Base-by-base conservation (phyloP, 2,329 filamentous ascomycete genomes). In the Alternaria triticina region DNA sequence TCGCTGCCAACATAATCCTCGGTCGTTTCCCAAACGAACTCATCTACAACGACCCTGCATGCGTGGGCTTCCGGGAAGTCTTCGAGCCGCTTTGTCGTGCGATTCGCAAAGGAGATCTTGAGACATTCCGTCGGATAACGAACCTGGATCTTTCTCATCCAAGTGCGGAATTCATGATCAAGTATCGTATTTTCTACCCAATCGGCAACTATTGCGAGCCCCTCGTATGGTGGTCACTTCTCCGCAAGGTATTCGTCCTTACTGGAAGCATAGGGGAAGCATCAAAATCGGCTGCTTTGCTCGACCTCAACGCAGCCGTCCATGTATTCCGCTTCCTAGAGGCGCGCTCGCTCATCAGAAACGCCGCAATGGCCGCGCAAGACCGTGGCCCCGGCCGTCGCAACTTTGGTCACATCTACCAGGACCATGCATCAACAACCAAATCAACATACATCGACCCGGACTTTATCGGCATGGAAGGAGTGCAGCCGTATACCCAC, bases 161-260 rank as follows among this genome's bases (percentile, higher is more conserved):
- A 10, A 66, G 65, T 40, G 68, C 75, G 1, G 55, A 86, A 50
- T 97, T 92, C 90, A 90, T 97, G 62, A 87, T 93, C 27, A 85
- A 87, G 43, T 91, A 90, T 75, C 90, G 92, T 2, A 86, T 97
- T 25, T 86, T 96, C 22, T 85, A 97, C 6, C 89, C 91, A 13
- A 83, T 97, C 11, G 86, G 89, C 4, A 92, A 92, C 73, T 88
- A 93, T 56, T 90, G 94, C 61, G 91, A 96, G 59, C 88, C 93
- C 1, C 84, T 96, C 3, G 87, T 97, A 12, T 97, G 93, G 93
- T 89, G 95, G 13, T 91, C 91, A 1, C 86, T 98, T 7, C 88
- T 91, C 17, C 88, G 94, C 28, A 90, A 89, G 68, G 88, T 90
- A 0, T 97, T 97, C 77, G 81, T 95, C 10, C 84, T 96, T 12